phyloP scores from a whole-genome alignment of 2,329 filamentous ascomycete species.

The Botrytis medusae region DNA sequence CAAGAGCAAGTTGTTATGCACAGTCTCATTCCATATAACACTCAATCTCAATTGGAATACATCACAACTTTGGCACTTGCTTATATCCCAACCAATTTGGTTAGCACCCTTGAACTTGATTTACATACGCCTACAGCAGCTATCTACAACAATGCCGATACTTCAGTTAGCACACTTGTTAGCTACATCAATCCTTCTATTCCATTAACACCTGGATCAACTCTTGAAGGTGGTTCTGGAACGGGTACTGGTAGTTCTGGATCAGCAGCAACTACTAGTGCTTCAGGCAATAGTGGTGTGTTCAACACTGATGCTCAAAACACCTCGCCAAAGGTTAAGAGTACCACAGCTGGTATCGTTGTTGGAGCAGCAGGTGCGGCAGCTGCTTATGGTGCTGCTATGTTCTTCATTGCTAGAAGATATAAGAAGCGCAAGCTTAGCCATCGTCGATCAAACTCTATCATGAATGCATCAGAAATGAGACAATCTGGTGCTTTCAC shows the following conservation, averaged over 20 bases:
- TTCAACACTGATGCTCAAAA: slow-evolving; percentile 43
- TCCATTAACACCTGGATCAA: slow-evolving; percentile 45
- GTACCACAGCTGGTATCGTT: slow-evolving; percentile 64
- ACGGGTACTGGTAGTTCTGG: slow-evolving; percentile 42
- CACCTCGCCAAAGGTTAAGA: slow-evolving; percentile 57
- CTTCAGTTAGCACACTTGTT: slow-evolving; percentile 71
- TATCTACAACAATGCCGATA: slow-evolving; percentile 69
- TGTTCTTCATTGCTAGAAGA: slow-evolving; percentile 72
- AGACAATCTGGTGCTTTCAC: slow-evolving; percentile 49
- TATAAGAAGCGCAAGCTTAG: slow-evolving; percentile 65
- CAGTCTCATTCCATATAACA: slow-evolving; percentile 75
- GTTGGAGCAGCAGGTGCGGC: slow-evolving; percentile 64
- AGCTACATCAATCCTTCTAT: slow-evolving; percentile 82
- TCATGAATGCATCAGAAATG: slow-evolving; percentile 52
- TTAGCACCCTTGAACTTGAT: slow-evolving; percentile 66
- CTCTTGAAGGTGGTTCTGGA: slow-evolving; percentile 38
- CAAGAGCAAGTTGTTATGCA: slow-evolving; percentile 61
- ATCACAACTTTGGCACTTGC: slow-evolving; percentile 78
- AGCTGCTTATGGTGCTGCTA: slow-evolving; percentile 70
- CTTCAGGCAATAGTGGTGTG: slow-evolving; percentile 43
- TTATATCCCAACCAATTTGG: slow-evolving; percentile 70
- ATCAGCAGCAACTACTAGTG: slow-evolving; percentile 37
- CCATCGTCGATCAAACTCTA: slow-evolving; percentile 62
- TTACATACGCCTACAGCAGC: slow-evolving; percentile 69
- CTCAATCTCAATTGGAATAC: slow-evolving; percentile 65